Conservation (phyloP, 1,139 yeast genomes). For the Nakaseomyces uthaithaninus region DNA sequence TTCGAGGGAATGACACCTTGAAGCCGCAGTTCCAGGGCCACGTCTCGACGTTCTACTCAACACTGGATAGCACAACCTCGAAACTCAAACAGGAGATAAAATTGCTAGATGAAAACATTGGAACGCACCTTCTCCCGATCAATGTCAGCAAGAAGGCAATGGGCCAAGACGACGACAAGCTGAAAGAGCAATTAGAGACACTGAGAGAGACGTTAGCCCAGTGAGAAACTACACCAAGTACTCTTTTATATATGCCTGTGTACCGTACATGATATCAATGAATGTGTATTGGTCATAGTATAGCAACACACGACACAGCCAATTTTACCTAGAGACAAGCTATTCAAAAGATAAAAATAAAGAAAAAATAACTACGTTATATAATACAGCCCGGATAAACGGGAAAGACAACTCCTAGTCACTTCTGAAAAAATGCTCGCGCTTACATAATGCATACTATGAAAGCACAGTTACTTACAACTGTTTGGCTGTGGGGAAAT, state of each 20-base stretch:
- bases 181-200: conserved; percentile 22
- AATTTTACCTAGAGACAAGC: too few species aligned
- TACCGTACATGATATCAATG: too few species aligned
- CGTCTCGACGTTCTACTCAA: conserved; percentile 22
- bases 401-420: too few species aligned
- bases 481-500: neutral
- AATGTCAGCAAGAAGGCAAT: conserved; percentile 28
- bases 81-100: conserved; percentile 25
- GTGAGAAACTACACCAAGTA: neutral
- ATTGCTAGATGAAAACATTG: conserved; percentile 28
- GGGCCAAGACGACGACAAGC: conserved; percentile 30
- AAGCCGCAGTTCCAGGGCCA: conserved; percentile 28
- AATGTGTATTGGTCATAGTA: too few species aligned
- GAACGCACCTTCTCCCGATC: conserved; percentile 28
- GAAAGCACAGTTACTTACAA: neutral
- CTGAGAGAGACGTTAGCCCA: neutral
- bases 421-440: too few species aligned
- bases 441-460: too few species aligned
- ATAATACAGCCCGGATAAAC: too few species aligned
- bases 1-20: conserved; percentile 24
- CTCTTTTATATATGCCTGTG: too few species aligned
- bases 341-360: too few species aligned
- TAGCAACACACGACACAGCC: too few species aligned
- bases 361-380: too few species aligned
- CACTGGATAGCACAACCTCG: conserved; percentile 21